Base-by-base conservation (phyloP, 805 yeast genomes). In the Komagataella phaffii region DNA sequence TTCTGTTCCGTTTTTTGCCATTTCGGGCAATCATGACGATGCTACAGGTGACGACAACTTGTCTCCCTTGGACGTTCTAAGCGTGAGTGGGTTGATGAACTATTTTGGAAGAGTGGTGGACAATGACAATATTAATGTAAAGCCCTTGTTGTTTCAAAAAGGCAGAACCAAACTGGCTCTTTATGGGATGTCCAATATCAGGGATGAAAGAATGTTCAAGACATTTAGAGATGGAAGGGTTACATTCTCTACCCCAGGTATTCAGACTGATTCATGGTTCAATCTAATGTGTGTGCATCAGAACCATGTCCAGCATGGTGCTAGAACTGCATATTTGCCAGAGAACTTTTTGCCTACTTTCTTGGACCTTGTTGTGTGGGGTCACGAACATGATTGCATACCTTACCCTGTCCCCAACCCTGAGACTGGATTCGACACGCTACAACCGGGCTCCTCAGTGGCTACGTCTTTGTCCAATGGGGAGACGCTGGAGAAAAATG, bases 11-110 rank as follows among this genome's bases (percentile, higher is more conserved):
- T 77, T 93, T 7, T 88, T 93, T 71, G 91, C 90, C 6, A 91
- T 93, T 3, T 81, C 91, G 48, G 99, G 99, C 2, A 93, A 93
- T 60, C 99, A 93, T 64, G 99, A 93, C 65, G 98, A 93, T 66
- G 88, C 96, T 3, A 86, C 96, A 0, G 98, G 98, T 1, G 86
- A 81, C 51, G 83, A 84, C 19, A 67, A 87, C 51, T 69, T 93
- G 12, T 81, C 90, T 51, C 96, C 99, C 0, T 71, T 93, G 72
- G 99, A 93, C 64, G 68, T 93, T 3, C 68, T 93, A 10, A 77
- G 87, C 17, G 87, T 85, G 6, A 70, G 88, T 2, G 98, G 98
- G 0, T 68, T 90, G 51, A 67, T 93, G 24, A 93, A 93, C 64
- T 95, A 89, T 67, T 89, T 88, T 65, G 99, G 99, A 1, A 77